phyloP scores from a whole-genome alignment of 169 alveolate species.

The Theileria annulata region DNA sequence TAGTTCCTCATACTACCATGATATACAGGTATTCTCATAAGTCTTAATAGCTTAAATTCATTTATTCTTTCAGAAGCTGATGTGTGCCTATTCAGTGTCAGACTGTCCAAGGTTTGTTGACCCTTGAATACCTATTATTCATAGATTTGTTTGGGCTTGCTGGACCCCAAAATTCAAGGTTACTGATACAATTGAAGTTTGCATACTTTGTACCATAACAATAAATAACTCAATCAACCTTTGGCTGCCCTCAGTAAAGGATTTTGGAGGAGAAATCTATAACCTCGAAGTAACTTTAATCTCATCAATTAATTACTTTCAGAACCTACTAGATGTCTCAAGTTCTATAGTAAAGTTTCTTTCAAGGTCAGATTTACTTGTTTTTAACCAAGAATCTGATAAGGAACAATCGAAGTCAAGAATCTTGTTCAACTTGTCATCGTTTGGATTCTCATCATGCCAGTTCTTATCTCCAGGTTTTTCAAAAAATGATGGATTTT shows the following conservation, averaged over 20 bases:
- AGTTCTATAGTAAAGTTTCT: neutral
- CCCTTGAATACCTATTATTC: neutral
- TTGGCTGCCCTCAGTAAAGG: constrained; percentile 43
- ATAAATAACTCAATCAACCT: constrained; percentile 37
- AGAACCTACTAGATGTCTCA: constrained; percentile 56
- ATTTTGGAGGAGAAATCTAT: constrained; percentile 18
- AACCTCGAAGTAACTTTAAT: constrained; percentile 44
- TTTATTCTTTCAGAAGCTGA: constrained; percentile 11
- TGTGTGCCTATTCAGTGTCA: constrained; percentile 20
- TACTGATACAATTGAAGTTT: neutral
- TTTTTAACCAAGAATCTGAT: constrained; percentile 2
- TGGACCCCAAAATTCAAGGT: constrained; percentile 54
- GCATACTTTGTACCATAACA: constrained; percentile 46
- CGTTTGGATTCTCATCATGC: constrained; percentile 32
- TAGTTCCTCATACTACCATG: neutral
- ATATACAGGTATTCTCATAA: constrained; percentile 7
- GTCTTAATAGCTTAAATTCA: neutral
- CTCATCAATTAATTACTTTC: neutral
- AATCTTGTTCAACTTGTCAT: neutral
- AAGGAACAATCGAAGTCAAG: neutral
- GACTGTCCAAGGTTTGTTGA: constrained; percentile 35
- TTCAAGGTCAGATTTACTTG: neutral
- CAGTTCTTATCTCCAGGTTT: constrained; percentile 26
- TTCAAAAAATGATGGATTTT: constrained; percentile 21
- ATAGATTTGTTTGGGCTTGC: constrained; percentile 44